phyloP scores from a whole-genome alignment of 2,329 filamentous ascomycete genomes.

The Triangularia setosa region DNA sequence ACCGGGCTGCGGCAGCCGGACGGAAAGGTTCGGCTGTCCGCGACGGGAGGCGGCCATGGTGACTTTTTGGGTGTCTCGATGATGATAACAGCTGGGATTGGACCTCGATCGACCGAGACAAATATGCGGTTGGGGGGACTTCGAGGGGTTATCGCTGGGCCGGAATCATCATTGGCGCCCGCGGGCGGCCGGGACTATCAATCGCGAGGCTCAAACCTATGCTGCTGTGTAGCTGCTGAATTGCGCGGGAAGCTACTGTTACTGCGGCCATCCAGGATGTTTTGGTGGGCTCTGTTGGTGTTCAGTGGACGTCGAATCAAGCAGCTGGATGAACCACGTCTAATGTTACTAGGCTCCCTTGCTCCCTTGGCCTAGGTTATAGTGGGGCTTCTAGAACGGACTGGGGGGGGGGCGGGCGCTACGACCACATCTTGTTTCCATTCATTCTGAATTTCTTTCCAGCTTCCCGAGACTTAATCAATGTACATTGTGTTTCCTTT shows the following conservation, averaged over 20 bases:
- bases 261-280: background rate
- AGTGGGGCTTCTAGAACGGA: background rate
- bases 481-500: no score
- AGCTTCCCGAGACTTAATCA: no score
- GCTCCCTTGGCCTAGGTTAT: background rate
- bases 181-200: background rate
- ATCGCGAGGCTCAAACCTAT: background rate
- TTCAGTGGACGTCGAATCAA: background rate
- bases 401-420: background rate
- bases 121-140: background rate
- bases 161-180: conserved; percentile 3
- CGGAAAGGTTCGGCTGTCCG: conserved; percentile 38
- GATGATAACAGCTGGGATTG: conserved; percentile 1
- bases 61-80: background rate
- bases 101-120: background rate
- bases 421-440: background rate
- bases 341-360: background rate
- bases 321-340: background rate
- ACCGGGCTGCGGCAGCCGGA: conserved; percentile 33
- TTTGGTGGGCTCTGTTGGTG: conserved; percentile 1
- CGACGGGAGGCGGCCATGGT: conserved; percentile 40
- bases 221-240: background rate
- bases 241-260: background rate
- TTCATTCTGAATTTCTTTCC: no score
- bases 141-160: background rate